Evolutionary conservation across 1,284 basidiomycete species (phyloP).

Genomic region (Ganoderma multipileum): DNA sequence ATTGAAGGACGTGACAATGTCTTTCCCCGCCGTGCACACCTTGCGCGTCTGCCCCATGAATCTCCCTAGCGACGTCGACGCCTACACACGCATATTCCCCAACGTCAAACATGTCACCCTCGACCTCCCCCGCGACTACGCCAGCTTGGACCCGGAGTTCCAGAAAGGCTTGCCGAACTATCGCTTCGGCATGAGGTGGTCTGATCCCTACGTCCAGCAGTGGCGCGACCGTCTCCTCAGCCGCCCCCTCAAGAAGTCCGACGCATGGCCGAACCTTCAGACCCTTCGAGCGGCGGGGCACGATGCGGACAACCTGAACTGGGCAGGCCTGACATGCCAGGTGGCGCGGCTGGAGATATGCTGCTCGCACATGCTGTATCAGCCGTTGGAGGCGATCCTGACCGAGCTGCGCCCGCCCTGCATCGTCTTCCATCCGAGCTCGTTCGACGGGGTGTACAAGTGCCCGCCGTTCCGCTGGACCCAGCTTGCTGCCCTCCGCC

Average conservation of each 20-base stretch:
- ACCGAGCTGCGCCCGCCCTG: background rate
- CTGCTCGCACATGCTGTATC: background rate
- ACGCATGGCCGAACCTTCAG: background rate
- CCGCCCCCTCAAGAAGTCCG: background rate
- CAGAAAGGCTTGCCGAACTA: background rate
- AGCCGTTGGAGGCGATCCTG: background rate
- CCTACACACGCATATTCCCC: background rate
- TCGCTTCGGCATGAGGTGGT: background rate
- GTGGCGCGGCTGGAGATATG: background rate
- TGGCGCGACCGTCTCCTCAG: background rate
- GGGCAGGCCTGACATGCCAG: background rate
- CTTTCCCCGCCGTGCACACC: slow-evolving; percentile 1
- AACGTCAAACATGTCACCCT: background rate
- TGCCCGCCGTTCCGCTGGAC: background rate
- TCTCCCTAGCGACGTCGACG: background rate
- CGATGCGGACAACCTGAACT: background rate
- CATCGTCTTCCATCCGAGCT: background rate
- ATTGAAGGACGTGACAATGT: background rate
- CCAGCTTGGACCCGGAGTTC: background rate
- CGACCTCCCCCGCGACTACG: background rate
- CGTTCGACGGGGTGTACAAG: background rate
- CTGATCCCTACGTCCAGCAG: background rate
- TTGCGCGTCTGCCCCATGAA: background rate
- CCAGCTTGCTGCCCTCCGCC: background rate
- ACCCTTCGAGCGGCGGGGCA: background rate